Evolutionary conservation across 176 grass and related monocot genomes (phyloP).

Genomic region (Phyllostachys edulis): DNA sequence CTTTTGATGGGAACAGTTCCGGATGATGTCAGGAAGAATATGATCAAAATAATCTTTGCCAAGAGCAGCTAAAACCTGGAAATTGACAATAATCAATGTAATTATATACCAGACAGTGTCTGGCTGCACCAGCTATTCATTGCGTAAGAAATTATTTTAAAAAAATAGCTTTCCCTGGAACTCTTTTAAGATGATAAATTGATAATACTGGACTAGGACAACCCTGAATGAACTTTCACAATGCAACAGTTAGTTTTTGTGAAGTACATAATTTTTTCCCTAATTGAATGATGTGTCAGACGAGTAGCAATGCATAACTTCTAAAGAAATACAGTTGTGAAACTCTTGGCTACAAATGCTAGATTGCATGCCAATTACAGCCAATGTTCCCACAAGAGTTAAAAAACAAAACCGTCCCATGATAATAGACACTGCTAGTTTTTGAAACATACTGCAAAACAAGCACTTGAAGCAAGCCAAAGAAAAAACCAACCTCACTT

Average conservation of each 20-base stretch:
- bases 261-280: background rate
- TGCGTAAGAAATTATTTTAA: background rate
- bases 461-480: background rate
- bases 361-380: background rate
- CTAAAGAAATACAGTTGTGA: constrained; percentile 2
- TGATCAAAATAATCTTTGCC: constrained; percentile 87
- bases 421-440: constrained; percentile 6
- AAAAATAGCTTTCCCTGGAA: background rate
- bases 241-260: background rate
- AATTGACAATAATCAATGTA: constrained; percentile 37
- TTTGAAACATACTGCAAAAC: constrained; percentile 10
- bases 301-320: background rate
- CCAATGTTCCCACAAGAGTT: constrained; percentile 5
- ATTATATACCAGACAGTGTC: background rate
- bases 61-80: constrained; percentile 93
- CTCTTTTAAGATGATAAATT: background rate
- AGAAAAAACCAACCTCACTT: constrained; percentile 65
- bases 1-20: constrained; percentile 92
- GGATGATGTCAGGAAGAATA: constrained; percentile 93
- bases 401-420: constrained; percentile 2
- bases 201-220: constrained; percentile 5
- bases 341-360: background rate
- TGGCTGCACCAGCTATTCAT: background rate
- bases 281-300: constrained; percentile 10
- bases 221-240: constrained; percentile 16